A percentile compares a stretch with the other conserved stretches of the same genome.
phyloP scores from a whole-genome alignment of 2,329 filamentous ascomycete genomes.

The Mycosphaerella sp. region DNA sequence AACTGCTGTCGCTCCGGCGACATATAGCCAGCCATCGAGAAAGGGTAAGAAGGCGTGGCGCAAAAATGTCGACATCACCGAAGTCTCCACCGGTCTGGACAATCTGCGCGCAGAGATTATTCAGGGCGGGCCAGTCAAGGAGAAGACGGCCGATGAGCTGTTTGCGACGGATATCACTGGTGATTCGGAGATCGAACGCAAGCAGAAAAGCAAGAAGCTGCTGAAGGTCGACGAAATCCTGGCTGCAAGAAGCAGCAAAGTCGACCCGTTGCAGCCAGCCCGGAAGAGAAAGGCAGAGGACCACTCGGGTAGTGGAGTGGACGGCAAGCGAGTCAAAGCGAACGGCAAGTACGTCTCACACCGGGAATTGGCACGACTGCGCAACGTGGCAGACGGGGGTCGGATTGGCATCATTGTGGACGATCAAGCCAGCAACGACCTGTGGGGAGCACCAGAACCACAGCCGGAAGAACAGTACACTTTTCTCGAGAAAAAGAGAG shows the following conservation, averaged over 20 bases:
- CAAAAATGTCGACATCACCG: conserved; percentile 92
- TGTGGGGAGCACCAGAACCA: conserved; percentile 60
- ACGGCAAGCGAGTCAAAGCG: conserved; percentile 65
- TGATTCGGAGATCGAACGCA: conserved; percentile 59
- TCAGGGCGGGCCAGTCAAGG: conserved; percentile 77
- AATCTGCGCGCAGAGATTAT: conserved; percentile 85
- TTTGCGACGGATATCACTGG: conserved; percentile 77
- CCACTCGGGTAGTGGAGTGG: conserved; percentile 51
- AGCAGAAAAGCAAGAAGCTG: conserved; percentile 62
- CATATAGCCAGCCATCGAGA: conserved; percentile 80
- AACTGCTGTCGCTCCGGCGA: conserved; percentile 57
- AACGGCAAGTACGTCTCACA: conserved; percentile 69
- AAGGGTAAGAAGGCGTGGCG: conserved; percentile 99
- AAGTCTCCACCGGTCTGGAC: conserved; percentile 76
- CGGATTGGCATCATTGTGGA: conserved; percentile 47
- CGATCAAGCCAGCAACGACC: conserved; percentile 61
- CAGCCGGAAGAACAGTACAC: conserved; percentile 50
- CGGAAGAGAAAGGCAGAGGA: conserved; percentile 69
- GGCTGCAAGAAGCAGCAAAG: conserved; percentile 64
- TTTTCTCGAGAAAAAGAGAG: conserved; percentile 58
- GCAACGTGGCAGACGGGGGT: conserved; percentile 68
- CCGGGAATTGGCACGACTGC: conserved; percentile 74
- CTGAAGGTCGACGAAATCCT: conserved; percentile 92
- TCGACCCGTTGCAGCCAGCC: conserved; percentile 65
- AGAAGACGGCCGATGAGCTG: conserved; percentile 75